A percentile compares a stretch with the other conserved stretches of the same genome.
Conservation (phyloP, 495 filamentous ascomycete species). For the Lasiosphaeria miniovina region DNA sequence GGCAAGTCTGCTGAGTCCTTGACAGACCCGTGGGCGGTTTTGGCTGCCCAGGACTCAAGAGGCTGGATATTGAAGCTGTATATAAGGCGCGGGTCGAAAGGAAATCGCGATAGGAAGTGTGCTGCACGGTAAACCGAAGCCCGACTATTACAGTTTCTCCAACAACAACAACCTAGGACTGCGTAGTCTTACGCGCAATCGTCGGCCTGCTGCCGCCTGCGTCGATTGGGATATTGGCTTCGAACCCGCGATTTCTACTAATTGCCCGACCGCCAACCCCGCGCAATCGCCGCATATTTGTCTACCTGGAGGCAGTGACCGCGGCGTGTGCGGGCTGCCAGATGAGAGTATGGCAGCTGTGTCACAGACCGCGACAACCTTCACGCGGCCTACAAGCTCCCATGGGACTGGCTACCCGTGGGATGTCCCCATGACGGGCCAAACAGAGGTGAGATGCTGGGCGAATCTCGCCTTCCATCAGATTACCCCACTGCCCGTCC, state of each 20-base stretch:
- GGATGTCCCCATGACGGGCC: conserved; percentile 44
- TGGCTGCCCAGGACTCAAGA: background rate
- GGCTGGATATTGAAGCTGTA: background rate
- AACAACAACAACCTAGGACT: too few species aligned
- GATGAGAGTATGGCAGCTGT: conserved; percentile 51
- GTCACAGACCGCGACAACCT: conserved; percentile 46
- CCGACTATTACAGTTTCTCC: too few species aligned
- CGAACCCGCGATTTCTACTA: too few species aligned
- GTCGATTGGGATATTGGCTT: too few species aligned
- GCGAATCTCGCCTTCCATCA: too few species aligned
- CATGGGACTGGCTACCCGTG: conserved; percentile 50
- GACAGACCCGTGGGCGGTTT: background rate
- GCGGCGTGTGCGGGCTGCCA: conserved; percentile 8
- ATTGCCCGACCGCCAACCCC: too few species aligned
- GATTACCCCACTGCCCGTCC: too few species aligned
- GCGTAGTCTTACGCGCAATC: too few species aligned
- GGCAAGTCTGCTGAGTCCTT: background rate
- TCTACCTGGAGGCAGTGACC: conserved; percentile 11
- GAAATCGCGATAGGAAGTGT: too few species aligned
- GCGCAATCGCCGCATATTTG: background rate
- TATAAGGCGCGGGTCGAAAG: background rate
- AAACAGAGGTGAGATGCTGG: conserved; percentile 36
- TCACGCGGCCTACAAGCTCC: conserved; percentile 51
- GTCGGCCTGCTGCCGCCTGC: too few species aligned
- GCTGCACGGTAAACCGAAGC: too few species aligned